phyloP scores from a whole-genome alignment of 768 basidiomycete genomes.

The Leccinum barrowsii region DNA sequence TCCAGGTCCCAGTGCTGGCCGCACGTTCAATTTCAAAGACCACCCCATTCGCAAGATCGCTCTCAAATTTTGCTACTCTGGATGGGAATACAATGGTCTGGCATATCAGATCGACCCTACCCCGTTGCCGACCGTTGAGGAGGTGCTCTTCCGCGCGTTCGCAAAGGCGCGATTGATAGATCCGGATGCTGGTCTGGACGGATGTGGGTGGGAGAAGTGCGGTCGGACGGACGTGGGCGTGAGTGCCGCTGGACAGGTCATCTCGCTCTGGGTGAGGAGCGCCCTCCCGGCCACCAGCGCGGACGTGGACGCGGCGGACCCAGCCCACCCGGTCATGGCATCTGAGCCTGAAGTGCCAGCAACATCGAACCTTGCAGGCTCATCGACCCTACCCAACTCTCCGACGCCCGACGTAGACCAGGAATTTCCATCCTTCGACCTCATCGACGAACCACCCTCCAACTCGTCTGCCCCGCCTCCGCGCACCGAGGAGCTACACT shows the following conservation, averaged over 20 bases:
- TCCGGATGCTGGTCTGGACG: constrained; percentile 67
- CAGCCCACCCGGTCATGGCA: background rate
- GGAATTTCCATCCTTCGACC: constrained; percentile 30
- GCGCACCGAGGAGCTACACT: constrained; percentile 59
- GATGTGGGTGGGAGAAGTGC: constrained; percentile 87
- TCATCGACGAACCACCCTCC: constrained; percentile 37
- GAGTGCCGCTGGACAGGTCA: constrained; percentile 89
- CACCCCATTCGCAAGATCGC: constrained; percentile 88
- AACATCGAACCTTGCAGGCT: background rate
- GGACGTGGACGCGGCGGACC: background rate
- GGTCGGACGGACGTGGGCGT: constrained; percentile 96
- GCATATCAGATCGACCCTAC: constrained; percentile 73
- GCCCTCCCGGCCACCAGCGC: constrained; percentile 34
- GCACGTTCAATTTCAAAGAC: constrained; percentile 59
- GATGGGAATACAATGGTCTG: constrained; percentile 89
- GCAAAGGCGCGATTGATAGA: constrained; percentile 78
- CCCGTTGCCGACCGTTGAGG: constrained; percentile 88
- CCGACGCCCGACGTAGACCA: constrained; percentile 7
- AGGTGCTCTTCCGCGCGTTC: constrained; percentile 76
- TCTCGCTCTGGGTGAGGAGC: constrained; percentile 88
- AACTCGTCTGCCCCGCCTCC: constrained; percentile 27
- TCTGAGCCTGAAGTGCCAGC: background rate
- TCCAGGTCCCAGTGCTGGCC: constrained; percentile 22
- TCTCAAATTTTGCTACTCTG: constrained; percentile 88
- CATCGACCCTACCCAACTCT: background rate